Base-by-base conservation (phyloP, 2,329 filamentous ascomycete species). In the Emericellopsis cladophorae region DNA sequence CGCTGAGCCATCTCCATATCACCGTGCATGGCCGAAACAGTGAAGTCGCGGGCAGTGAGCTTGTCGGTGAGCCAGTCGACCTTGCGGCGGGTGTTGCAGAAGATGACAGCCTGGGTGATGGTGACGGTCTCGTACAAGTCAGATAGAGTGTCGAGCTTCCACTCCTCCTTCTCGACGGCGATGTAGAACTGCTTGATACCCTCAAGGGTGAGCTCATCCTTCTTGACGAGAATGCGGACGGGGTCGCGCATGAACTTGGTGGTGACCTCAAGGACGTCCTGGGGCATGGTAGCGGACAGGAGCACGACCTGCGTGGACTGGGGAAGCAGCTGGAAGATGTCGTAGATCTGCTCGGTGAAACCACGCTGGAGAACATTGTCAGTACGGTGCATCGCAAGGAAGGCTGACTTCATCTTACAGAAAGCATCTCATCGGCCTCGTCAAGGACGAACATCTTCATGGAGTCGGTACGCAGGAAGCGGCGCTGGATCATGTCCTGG, bases 151-250 rank as follows among this genome's bases (percentile, higher is more conserved):
- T 98, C 92, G 51, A 98, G 82, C 74, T 98, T 98, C 92, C 92
- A 98, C 62, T 98, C 92, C 67, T 98, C 92, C 79, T 98, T 96
- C 77, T 98, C 92, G 46, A 98, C 92, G 45, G 92, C 92, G 69
- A 98, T 96, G 75, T 95, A 98, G 75, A 95, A 98, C 68, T 98
- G 92, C 79, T 98, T 98, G 64, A 98, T 94, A 86, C 92, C 92
- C 73, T 98, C 92, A 45, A 98, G 87, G 60, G 92, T 98, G 67
- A 98, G 82, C 67, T 98, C 92, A 61, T 93, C 90, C 80, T 95
- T 95, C 84, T 98, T 98, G 70, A 98, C 92, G 55, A 98, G 78
- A 62, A 98, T 96, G 62, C 92, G 89, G 66, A 98, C 85, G 53
- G 92, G 92, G 70, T 98, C 92, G 57, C 88, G 89, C 92, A 98